Evolutionary conservation across 2,329 filamentous ascomycete species (phyloP), one percentile per base, ranked within the genome.

Genomic region (Fusarium illudens): DNA sequence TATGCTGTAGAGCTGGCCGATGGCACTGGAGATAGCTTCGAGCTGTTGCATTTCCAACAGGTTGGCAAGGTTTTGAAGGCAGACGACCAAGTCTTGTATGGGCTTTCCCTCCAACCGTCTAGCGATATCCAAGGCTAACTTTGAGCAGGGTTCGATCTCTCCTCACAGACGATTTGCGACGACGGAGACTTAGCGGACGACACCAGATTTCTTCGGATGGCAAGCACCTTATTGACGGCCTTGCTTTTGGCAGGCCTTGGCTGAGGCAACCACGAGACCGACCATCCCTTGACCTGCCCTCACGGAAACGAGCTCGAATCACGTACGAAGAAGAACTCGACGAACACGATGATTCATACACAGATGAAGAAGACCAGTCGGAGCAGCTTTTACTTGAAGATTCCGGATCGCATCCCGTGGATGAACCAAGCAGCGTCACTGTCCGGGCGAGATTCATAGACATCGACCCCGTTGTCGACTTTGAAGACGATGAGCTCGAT

Each of bases 41-140:
- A 98, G 79, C 96, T 93, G 72, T 80, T 97, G 59, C 95, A 97
- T 80, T 98, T 93, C 73, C 90, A 93, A 76, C 84, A 86, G 19
- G 85, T 97, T 6, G 82, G 84, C 13, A 85, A 86, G 44, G 82
- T 96, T 10, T 82, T 97, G 60, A 91, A 92, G 70, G 90, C 95
- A 53, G 93, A 96, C 57, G 94, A 97, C 73, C 88, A 94, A 77
- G 87, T 97, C 58, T 83, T 92, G 91, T 94, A 81, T 73, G 90
- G 84, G 36, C 36, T 50, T 46, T 36, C 50, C 51, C 22, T 19
- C 33, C 22, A 11, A 8, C 25, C 1, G n/a, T 15, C 6, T 1
- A 3, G 0, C 20, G 33, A 0, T 39, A 11, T 25, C 15, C 10
- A 6, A 22, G 3, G 9, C 58, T 71, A 25, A 78, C 57, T 30